Conservation (phyloP, 2,329 filamentous ascomycete genomes). For the Xylaria sp. region DNA sequence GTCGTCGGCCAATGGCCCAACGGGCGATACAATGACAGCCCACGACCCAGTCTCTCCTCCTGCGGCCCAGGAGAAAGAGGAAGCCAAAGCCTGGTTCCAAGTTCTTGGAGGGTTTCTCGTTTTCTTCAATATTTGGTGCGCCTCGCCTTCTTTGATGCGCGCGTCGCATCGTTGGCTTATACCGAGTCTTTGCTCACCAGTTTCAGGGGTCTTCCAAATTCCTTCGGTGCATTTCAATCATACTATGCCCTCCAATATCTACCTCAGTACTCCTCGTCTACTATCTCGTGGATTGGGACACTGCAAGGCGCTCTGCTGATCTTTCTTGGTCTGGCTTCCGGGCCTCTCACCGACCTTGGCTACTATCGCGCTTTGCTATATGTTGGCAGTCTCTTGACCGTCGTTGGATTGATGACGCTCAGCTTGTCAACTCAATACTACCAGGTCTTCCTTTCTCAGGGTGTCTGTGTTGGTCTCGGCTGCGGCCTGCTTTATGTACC, state of each 20-base stretch:
- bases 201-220: background rate
- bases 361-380: background rate
- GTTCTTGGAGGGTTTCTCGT: background rate
- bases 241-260: background rate
- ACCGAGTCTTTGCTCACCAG: background rate
- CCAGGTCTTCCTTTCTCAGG: slow-evolving; percentile 44
- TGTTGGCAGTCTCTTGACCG: background rate
- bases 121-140: background rate
- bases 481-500: background rate
- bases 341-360: slow-evolving; percentile 13
- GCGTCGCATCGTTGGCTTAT: background rate
- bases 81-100: background rate
- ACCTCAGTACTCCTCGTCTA: background rate
- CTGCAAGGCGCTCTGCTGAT: background rate
- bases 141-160: background rate
- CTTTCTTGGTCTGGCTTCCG: background rate
- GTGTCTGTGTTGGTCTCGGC: slow-evolving; percentile 41
- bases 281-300: slow-evolving; percentile 19
- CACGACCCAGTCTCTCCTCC: background rate
- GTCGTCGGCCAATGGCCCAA: background rate
- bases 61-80: background rate
- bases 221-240: background rate
- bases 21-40: background rate
- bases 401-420: slow-evolving; percentile 56
- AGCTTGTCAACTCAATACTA: slow-evolving; percentile 55